Conservation (phyloP, 805 yeast species). For the Ogataea siamensis region DNA sequence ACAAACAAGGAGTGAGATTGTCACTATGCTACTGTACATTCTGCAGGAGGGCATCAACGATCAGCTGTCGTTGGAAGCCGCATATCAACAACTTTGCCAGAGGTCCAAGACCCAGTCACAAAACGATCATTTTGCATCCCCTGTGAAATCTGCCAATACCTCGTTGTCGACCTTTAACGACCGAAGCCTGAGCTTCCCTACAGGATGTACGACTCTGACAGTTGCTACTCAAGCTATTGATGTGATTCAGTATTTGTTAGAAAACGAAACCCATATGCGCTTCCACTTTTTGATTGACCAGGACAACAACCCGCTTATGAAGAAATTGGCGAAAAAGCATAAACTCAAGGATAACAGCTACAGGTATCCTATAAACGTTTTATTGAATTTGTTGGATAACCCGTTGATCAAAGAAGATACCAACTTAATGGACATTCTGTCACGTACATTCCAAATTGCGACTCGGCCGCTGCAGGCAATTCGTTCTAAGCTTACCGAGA, state of each 20-base stretch:
- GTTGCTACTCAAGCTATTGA: constrained; percentile 80
- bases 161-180: constrained; percentile 7
- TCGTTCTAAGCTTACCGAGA: constrained; percentile 37
- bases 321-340: constrained; percentile 35
- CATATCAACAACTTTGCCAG: constrained; percentile 54
- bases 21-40: constrained; percentile 64
- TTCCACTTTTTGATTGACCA: constrained; percentile 79
- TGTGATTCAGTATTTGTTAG: constrained; percentile 67
- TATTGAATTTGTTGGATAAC: constrained; percentile 61
- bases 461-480: constrained; percentile 68
- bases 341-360: constrained; percentile 41
- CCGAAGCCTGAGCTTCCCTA: constrained; percentile 42
- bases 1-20: constrained; percentile 73
- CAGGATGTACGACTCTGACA: constrained; percentile 61
- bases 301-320: constrained; percentile 47
- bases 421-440: constrained; percentile 70
- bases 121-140: constrained; percentile 5
- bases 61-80: constrained; percentile 57
- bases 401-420: constrained; percentile 68
- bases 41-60: constrained; percentile 72
- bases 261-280: constrained; percentile 63
- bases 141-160: constrained; percentile 8
- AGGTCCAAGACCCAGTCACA: constrained; percentile 38
- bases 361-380: constrained; percentile 70
- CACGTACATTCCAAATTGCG: constrained; percentile 71